Base-by-base conservation (phyloP, 2,329 filamentous ascomycete genomes). In the Elsinoe batatas region DNA sequence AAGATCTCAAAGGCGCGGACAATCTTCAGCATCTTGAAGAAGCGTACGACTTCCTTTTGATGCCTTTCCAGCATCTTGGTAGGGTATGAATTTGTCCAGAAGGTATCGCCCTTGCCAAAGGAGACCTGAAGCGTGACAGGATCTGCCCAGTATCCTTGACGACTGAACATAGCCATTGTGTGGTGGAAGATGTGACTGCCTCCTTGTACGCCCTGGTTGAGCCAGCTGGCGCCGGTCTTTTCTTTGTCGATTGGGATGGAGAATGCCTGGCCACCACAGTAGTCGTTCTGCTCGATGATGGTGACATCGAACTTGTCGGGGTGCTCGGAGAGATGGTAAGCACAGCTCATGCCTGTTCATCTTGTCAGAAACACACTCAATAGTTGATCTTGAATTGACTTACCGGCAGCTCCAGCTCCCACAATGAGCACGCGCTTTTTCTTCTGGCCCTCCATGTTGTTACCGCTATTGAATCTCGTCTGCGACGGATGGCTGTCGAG, bases 31-130 rank as follows among this genome's bases (percentile, higher is more conserved):
- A 81, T 79, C 37, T 65, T 73, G 17, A 72, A 73, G 61, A 83
- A 78, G 33, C 75, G 74, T 60, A 70, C 71, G 58, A 82, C 79
- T 60, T 84, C 81, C 3, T 69, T 70, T 13, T 78, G 73, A 58
- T 81, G 78, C 15, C 76, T 71, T 42, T 76, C 74, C 12, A 84
- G 71, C 17, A 84, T 72, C 58, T 76, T 74, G 26, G 78, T 83
- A 0, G 80, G 80, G 62, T 80, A 85, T 53, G 81, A 80, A 57
- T 85, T 85, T 4, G 79, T 81, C 81, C 81, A 85, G 69, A 85
- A 85, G 6, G 73, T 72, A 36, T 81, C 75, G 17, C 75, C 80
- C 63, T 83, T 84, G 62, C 80, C 80, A 60, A 85, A 85, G 0
- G 81, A 79, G 3, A 85, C 75, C 63, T 84, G 80, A 5, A 84